Evolutionary conservation across 208 protist species (phyloP).

Genomic region (Trichomonas tenax): DNA sequence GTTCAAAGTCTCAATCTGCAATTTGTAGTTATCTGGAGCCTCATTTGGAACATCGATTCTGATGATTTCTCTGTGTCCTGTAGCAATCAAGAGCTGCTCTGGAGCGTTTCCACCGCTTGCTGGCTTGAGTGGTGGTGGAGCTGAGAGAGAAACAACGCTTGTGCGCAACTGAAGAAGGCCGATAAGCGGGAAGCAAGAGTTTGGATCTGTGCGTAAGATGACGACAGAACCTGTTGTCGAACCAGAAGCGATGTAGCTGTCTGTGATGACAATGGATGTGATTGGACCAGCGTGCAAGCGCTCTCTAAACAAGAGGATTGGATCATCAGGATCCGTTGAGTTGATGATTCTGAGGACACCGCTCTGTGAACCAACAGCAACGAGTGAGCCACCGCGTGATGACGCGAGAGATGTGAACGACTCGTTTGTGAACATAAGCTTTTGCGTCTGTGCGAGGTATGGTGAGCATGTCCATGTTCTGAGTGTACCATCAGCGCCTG

Average conservation of each 20-base stretch:
- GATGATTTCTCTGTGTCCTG: not conserved
- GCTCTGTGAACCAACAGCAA: not conserved
- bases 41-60: not conserved
- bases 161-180: not conserved
- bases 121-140: not conserved
- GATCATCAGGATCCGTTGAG: not conserved
- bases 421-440: not conserved
- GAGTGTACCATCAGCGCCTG: not conserved
- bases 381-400: not conserved
- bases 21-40: not conserved
- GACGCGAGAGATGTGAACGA: not conserved
- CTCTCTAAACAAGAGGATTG: not conserved
- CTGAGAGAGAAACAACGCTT: not conserved
- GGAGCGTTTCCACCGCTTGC: not conserved
- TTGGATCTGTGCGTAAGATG: not conserved
- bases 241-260: not conserved
- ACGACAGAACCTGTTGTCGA: not conserved
- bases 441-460: not conserved
- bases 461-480: not conserved
- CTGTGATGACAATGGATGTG: not conserved
- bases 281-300: not conserved
- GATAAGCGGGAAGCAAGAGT: not conserved
- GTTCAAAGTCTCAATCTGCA: not conserved
- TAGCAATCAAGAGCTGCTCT: not conserved
- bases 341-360: not conserved